Conservation (phyloP, 768 basidiomycete species). For the Boletales sp. region DNA sequence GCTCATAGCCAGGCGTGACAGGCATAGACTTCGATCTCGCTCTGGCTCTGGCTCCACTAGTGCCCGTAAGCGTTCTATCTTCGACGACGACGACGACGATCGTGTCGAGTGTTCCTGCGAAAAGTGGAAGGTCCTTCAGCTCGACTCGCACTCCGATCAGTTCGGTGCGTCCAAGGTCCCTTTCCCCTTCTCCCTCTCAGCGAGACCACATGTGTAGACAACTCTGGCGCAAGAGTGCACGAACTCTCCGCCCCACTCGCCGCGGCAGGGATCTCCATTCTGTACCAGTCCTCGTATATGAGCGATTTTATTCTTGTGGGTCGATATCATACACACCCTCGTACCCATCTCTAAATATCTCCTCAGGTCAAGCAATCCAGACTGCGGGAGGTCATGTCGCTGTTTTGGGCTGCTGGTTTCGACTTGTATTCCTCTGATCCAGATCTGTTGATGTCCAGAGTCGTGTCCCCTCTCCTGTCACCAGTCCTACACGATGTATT, state of each 20-base stretch:
- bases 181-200: constrained; percentile 1
- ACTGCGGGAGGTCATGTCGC: constrained; percentile 57
- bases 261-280: constrained; percentile 72
- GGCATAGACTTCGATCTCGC: constrained; percentile 41
- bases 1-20: constrained; percentile 54
- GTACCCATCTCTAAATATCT: constrained; percentile 1
- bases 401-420: constrained; percentile 61
- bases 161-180: constrained; percentile 43
- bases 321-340: constrained; percentile 2
- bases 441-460: constrained; percentile 30
- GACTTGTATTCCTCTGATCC: constrained; percentile 55
- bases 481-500: constrained; percentile 30
- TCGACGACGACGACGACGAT: constrained; percentile 33
- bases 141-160: constrained; percentile 74
- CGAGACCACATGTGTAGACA: constrained; percentile 39
- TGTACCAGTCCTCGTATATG: constrained; percentile 81
- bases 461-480: constrained; percentile 30
- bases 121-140: constrained; percentile 76
- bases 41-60: constrained; percentile 33
- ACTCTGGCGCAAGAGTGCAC: constrained; percentile 67
- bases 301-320: constrained; percentile 80
- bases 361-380: constrained; percentile 63
- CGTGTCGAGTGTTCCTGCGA: constrained; percentile 67
- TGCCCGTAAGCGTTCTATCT: constrained; percentile 20
- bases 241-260: constrained; percentile 76